Conservation (phyloP, 2,329 filamentous ascomycete genomes). For the Scolecobasidium constrictum region DNA sequence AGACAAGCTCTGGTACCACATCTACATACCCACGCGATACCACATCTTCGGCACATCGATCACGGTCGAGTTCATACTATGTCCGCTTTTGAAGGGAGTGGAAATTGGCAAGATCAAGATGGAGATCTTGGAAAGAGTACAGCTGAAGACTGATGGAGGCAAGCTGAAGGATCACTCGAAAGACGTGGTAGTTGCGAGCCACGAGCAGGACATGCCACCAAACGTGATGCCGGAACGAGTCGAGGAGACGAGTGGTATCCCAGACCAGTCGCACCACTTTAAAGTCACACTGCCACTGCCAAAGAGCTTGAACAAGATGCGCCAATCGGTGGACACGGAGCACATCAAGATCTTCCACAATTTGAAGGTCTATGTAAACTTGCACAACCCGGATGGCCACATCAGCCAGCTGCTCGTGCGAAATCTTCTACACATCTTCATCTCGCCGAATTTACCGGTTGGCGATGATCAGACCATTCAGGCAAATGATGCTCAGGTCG, state of each 20-base stretch:
- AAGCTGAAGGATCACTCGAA: constrained; percentile 13
- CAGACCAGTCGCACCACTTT: constrained; percentile 50
- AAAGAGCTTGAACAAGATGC: constrained; percentile 67
- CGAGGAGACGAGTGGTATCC: constrained; percentile 28
- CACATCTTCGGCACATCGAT: constrained; percentile 87
- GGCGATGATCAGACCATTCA: constrained; percentile 74
- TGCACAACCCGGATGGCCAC: constrained; percentile 92
- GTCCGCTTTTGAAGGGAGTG: constrained; percentile 80
- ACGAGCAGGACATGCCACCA: constrained; percentile 25
- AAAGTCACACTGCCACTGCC: constrained; percentile 56
- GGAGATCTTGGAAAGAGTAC: constrained; percentile 68
- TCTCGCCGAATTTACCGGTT: constrained; percentile 84
- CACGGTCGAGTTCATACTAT: constrained; percentile 73
- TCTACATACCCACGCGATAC: constrained; percentile 86
- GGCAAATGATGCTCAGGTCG: constrained; percentile 34
- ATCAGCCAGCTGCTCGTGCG: constrained; percentile 80
- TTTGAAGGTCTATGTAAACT: constrained; percentile 78
- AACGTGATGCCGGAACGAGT: constrained; percentile 13
- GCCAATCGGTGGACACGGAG: constrained; percentile 81
- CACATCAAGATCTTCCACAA: constrained; percentile 91
- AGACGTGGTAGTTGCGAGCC: constrained; percentile 22
- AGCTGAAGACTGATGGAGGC: constrained; percentile 26
- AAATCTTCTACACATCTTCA: constrained; percentile 84
- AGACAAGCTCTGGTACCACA: constrained; percentile 93
- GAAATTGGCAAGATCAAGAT: constrained; percentile 74